A percentile compares a stretch with the other conserved stretches of the same genome.
phyloP scores from a whole-genome alignment of 2,329 filamentous ascomycete species.

The Monosporascus ibericus region DNA sequence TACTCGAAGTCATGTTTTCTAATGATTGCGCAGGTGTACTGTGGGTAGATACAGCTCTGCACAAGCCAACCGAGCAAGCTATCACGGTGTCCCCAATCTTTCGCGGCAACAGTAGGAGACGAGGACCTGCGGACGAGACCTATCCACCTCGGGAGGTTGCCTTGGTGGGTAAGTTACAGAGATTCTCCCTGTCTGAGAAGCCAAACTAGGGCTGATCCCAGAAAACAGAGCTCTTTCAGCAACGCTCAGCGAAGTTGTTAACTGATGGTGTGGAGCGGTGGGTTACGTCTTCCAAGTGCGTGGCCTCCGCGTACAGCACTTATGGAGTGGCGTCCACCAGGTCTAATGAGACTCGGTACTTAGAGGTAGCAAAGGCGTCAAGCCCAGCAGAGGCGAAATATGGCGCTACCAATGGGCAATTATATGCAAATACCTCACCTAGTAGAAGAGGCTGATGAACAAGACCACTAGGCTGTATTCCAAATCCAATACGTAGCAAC shows the following conservation, averaged over 20 bases:
- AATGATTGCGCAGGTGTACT: background rate
- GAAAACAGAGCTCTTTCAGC: background rate
- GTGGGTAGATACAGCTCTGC: background rate
- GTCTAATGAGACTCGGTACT: too few species aligned
- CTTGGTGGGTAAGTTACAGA: background rate
- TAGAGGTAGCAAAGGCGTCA: too few species aligned
- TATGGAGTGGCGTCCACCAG: too few species aligned
- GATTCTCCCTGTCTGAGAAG: background rate
- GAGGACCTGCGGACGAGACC: too few species aligned
- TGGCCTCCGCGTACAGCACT: background rate
- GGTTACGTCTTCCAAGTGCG: background rate
- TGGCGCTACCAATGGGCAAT: too few species aligned
- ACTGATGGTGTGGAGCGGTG: background rate
- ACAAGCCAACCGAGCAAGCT: background rate
- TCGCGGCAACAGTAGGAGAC: background rate
- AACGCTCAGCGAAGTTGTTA: background rate
- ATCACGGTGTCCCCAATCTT: background rate
- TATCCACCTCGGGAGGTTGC: background rate
- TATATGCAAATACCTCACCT: too few species aligned
- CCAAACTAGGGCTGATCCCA: background rate
- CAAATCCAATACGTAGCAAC: too few species aligned
- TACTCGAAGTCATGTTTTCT: slow-evolving; percentile 12
- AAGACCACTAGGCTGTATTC: too few species aligned
- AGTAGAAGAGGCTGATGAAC: too few species aligned
- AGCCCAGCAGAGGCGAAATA: too few species aligned